A percentile compares a stretch with the other conserved stretches of the same genome.
phyloP scores from a whole-genome alignment of 805 yeast genomes.

The Sugiyamaella lignohabitans region DNA sequence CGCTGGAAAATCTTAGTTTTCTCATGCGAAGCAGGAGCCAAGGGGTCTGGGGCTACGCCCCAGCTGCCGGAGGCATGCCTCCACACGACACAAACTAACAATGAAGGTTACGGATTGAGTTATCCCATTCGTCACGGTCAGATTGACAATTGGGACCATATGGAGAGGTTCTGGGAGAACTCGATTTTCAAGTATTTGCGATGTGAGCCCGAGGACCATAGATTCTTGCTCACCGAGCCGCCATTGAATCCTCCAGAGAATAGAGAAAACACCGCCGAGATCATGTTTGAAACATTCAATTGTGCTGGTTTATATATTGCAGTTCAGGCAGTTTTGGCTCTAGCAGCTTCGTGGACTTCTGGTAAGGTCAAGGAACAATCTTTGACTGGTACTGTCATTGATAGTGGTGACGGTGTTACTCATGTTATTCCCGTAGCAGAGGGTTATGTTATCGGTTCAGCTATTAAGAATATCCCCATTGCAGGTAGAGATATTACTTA shows the following conservation, averaged over 20 bases:
- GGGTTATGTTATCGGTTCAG: slow-evolving; percentile 97
- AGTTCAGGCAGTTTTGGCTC: slow-evolving; percentile 96
- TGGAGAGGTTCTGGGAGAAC: slow-evolving; percentile 99
- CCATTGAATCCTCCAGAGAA: slow-evolving; percentile 99
- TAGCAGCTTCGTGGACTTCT: slow-evolving; percentile 99
- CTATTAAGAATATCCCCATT: slow-evolving; percentile 94
- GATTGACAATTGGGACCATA: slow-evolving; percentile 98
- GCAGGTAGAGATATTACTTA: slow-evolving; percentile 97
- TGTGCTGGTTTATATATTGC: slow-evolving; percentile 98
- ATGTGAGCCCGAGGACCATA: slow-evolving; percentile 98
- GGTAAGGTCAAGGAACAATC: slow-evolving; percentile 92
- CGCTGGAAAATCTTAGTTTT: not conserved
- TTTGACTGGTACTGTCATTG: slow-evolving; percentile 96
- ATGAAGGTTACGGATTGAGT: slow-evolving; percentile 60
- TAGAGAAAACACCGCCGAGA: slow-evolving; percentile 97
- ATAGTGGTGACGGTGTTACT: slow-evolving; percentile 98
- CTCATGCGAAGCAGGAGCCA: slow-evolving; percentile 1
- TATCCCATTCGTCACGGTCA: slow-evolving; percentile 98
- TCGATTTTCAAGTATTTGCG: slow-evolving; percentile 92
- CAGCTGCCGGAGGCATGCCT: not conserved
- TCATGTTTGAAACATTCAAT: slow-evolving; percentile 97
- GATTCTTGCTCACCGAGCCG: slow-evolving; percentile 92
- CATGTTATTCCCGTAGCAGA: slow-evolving; percentile 99
- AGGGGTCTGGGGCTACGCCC: not conserved
- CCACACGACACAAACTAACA: not conserved